Base-by-base conservation (phyloP, 495 filamentous ascomycete genomes). In the Penicillium arizonense region DNA sequence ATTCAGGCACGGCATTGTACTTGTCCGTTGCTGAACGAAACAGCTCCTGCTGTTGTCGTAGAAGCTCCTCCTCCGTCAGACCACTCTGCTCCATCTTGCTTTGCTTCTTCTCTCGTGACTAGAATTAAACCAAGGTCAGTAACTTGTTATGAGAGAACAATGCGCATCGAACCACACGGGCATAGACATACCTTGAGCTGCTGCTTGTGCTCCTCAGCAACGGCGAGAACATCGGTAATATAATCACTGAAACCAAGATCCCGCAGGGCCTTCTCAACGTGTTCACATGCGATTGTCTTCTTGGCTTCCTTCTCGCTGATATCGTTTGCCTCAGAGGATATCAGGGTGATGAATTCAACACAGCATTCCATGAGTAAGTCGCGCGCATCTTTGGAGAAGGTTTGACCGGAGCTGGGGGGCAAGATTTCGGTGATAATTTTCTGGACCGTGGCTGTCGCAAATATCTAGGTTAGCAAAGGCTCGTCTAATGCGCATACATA, bases 281-380 rank as follows among this genome's bases (percentile, higher is more conserved):
- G 94, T 62, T 98, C 94, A 58, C 88, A 91, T 0, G 91, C 92
- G 49, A 98, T 98, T 0, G 94, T 98, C 77, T 98, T 98, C 80
- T 98, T 98, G 10, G 91, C 87, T 56, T 98, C 94, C 62, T 93
- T 96, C 71, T 98, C 94, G 13, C 91, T 90, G 56, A 98, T 98
- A 59, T 98, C 94, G 67, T 98, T 98, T 8, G 94, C 95, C 74
- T 98, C 91, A 33, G 89, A 94, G 21, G 92, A 96, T 49, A 98
- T 89, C 49, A 98, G 81, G 9, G 95, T 97, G 69, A 98, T 97
- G 76, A 97, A 98, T 66, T 98, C 94, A 56, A 97, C 94, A 67
- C 95, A 98, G 77, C 93, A 97, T 72, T 97, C 94, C 73, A 97
- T 97, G 38, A 98, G 82, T 4, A 97, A 77, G 61, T 98, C 94